These are phyloP conservation scores for Penicillium nordicum DNA, from an alignment of 2,329 filamentous ascomycete genomes.

Conservation along the genomic window DNA sequence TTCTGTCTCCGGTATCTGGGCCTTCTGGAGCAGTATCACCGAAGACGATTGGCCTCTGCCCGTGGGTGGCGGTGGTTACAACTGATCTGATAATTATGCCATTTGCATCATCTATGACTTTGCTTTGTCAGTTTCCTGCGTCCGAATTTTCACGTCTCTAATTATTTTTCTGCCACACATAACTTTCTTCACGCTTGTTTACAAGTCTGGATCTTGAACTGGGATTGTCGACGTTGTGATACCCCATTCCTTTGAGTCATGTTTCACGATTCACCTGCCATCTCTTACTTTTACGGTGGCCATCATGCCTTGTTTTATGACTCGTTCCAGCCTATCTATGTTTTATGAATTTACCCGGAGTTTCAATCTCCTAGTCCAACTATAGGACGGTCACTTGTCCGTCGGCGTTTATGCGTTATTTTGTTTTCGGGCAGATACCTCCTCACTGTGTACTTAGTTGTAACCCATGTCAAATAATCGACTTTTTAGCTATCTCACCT, in stretches of 20 bases:
- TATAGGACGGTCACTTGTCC: slow-evolving; percentile 6
- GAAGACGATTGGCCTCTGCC: slow-evolving; percentile 92
- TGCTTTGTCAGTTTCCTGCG: slow-evolving; percentile 5
- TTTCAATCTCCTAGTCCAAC: slow-evolving; percentile 4
- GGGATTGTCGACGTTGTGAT: slow-evolving; percentile 24
- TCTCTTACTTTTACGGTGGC: slow-evolving; percentile 4
- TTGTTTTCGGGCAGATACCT: slow-evolving; percentile 32
- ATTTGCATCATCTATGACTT: neutral
- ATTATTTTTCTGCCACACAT: slow-evolving; percentile 13
- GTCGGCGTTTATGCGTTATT: slow-evolving; percentile 14
- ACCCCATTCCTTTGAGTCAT: slow-evolving; percentile 22
- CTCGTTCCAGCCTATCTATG: neutral
- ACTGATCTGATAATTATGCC: slow-evolving; percentile 17
- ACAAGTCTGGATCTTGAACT: slow-evolving; percentile 10
- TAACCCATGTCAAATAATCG: slow-evolving; percentile 25
- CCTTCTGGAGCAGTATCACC: slow-evolving; percentile 98
- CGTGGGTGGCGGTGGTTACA: slow-evolving; percentile 29
- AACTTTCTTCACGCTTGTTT: slow-evolving; percentile 13
- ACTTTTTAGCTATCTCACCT: neutral
- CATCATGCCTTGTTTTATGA: slow-evolving; percentile 7
- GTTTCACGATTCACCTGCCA: slow-evolving; percentile 24
- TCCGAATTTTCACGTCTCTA: slow-evolving; percentile 1
- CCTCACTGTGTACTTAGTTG: slow-evolving; percentile 31
- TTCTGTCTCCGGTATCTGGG: slow-evolving; percentile 78
- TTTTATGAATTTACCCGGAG: slow-evolving; percentile 1